phyloP scores from a whole-genome alignment of 345 rosid species.

The Lumnitzera racemosa region DNA sequence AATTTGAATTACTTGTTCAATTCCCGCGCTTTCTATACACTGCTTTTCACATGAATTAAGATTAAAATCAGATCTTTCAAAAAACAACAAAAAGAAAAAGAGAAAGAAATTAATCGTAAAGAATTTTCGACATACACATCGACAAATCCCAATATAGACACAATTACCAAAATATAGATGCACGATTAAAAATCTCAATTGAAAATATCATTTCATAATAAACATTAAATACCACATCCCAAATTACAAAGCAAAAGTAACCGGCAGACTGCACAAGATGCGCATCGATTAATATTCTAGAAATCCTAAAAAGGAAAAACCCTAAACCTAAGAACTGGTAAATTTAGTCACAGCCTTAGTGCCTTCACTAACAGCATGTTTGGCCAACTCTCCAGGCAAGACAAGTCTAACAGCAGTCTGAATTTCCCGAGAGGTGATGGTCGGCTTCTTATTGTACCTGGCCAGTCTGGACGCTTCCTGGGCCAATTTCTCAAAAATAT shows the following conservation, averaged over 20 bases:
- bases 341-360: slow-evolving; percentile 26
- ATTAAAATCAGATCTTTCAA: no score
- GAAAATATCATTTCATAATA: no score
- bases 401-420: slow-evolving; percentile 22
- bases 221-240: no score
- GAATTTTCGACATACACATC: no score
- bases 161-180: no score
- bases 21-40: no score
- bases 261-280: neutral
- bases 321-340: slow-evolving; percentile 10
- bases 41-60: no score
- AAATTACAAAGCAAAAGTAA: neutral
- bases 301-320: neutral
- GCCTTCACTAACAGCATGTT: slow-evolving; percentile 25
- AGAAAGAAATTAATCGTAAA: no score
- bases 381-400: slow-evolving; percentile 23
- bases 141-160: no score
- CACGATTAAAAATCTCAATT: no score
- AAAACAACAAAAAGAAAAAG: no score
- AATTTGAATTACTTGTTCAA: no score
- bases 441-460: slow-evolving; percentile 24
- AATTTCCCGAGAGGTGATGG: slow-evolving; percentile 22
- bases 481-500: slow-evolving; percentile 21
- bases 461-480: slow-evolving; percentile 20
- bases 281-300: neutral